Conservation (phyloP, 176 grass and related monocot species). For the Musa schizocarpa region DNA sequence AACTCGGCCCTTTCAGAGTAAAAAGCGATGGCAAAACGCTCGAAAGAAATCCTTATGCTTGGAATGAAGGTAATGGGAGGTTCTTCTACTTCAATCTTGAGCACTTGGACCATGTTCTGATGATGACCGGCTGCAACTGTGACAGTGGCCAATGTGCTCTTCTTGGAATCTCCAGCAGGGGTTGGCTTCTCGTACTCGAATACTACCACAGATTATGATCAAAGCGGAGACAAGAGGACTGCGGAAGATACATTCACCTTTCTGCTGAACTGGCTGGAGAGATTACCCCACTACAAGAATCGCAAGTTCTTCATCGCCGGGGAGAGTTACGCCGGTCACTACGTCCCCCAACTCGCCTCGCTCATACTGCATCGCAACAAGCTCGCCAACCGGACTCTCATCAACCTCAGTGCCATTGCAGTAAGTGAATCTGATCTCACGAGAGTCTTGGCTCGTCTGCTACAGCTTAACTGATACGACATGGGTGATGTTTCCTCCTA, state of each 20-base stretch:
- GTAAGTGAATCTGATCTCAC: not conserved
- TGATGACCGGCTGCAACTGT: not conserved
- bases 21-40: slow-evolving; percentile 53
- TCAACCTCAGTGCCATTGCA: slow-evolving; percentile 31
- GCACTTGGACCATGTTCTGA: not conserved
- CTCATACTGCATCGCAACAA: slow-evolving; percentile 31
- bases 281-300: slow-evolving; percentile 26
- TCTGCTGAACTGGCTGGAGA: slow-evolving; percentile 31
- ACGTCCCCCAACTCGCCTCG: slow-evolving; percentile 29
- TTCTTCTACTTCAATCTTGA: not conserved
- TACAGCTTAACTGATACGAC: too few species aligned
- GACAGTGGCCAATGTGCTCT: slow-evolving; percentile 50
- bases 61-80: slow-evolving; percentile 30
- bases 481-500: not conserved
- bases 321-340: slow-evolving; percentile 52
- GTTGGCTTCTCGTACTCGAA: slow-evolving; percentile 57
- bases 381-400: not conserved
- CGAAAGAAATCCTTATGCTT: slow-evolving; percentile 30
- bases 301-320: slow-evolving; percentile 45
- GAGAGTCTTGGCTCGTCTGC: too few species aligned
- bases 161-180: slow-evolving; percentile 50
- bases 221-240: slow-evolving; percentile 37
- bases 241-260: slow-evolving; percentile 7
- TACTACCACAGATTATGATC: slow-evolving; percentile 26
- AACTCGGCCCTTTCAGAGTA: slow-evolving; percentile 51